Percentiles rank a stretch among this genome's conserved stretches.
Conservation (phyloP, 2,329 filamentous ascomycete species). For the Cercospora sp. region DNA sequence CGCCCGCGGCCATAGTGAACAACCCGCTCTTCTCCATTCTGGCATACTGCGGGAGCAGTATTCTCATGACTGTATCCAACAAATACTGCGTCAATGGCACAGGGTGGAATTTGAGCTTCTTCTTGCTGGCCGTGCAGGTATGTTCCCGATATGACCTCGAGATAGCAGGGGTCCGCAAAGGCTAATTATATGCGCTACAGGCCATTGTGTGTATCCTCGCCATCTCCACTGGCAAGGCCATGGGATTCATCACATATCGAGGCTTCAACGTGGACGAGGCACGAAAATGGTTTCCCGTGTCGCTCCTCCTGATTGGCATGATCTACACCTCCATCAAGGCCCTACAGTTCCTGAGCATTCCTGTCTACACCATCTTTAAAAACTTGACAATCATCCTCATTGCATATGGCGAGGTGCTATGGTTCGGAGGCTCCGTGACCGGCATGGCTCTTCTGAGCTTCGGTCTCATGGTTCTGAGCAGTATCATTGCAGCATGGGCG, state of each 20-base stretch:
- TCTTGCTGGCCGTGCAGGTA: constrained; percentile 92
- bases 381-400: constrained; percentile 99
- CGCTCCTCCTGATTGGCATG: constrained; percentile 94
- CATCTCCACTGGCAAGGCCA: constrained; percentile 78
- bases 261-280: constrained; percentile 88
- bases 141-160: constrained; percentile 34
- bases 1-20: constrained; percentile 52
- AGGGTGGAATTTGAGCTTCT: constrained; percentile 94
- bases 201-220: constrained; percentile 84
- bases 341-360: constrained; percentile 92
- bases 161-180: constrained; percentile 9
- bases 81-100: constrained; percentile 94
- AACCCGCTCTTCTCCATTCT: constrained; percentile 79
- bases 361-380: constrained; percentile 99
- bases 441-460: constrained; percentile 88
- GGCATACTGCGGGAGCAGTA: constrained; percentile 92
- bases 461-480: constrained; percentile 93
- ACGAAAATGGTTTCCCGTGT: constrained; percentile 96
- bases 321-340: constrained; percentile 98
- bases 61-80: constrained; percentile 99
- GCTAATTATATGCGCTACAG: constrained; percentile 50
- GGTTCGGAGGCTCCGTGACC: constrained; percentile 93
- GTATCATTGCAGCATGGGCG: constrained; percentile 92
- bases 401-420: constrained; percentile 95
- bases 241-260: constrained; percentile 77